These are phyloP conservation scores for Xerocomus nothofagi DNA, from an alignment of 1,284 basidiomycete genomes.

Conservation along the genomic window DNA sequence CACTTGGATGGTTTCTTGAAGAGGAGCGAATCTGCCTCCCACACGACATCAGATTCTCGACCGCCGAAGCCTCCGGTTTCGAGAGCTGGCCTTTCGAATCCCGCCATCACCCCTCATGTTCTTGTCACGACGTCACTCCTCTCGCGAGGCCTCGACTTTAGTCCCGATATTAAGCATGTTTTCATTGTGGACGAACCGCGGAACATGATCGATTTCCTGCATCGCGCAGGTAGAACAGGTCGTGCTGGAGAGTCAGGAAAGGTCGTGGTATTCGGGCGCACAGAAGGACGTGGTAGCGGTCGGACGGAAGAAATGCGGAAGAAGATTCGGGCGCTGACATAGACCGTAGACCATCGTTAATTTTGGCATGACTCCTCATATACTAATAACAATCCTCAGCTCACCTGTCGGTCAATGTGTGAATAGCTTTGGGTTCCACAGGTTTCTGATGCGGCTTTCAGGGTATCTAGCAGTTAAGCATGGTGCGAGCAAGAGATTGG, in stretches of 20 bases:
- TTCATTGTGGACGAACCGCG: constrained; percentile 84
- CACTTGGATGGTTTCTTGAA: constrained; percentile 74
- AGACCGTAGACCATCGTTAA: constrained; percentile 3
- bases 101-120: constrained; percentile 53
- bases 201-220: constrained; percentile 87
- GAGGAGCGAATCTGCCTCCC: constrained; percentile 9
- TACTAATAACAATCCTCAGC: not conserved
- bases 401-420: not conserved
- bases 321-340: constrained; percentile 44
- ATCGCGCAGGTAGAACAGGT: constrained; percentile 83
- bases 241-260: constrained; percentile 65
- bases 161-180: constrained; percentile 71
- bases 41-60: not conserved
- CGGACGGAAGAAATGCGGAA: constrained; percentile 50
- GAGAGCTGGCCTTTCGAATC: constrained; percentile 23
- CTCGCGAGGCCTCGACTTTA: constrained; percentile 89
- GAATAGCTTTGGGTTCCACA: not conserved
- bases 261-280: constrained; percentile 71
- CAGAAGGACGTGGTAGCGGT: constrained; percentile 54
- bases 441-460: not conserved
- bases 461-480: not conserved
- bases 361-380: not conserved
- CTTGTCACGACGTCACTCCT: constrained; percentile 88
- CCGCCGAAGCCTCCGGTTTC: constrained; percentile 13
- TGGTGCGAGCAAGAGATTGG: too few species aligned